A percentile compares a stretch with the other conserved stretches of the same genome.
Conservation (phyloP, 768 basidiomycete genomes). For the Macrolepiota fuliginosa region DNA sequence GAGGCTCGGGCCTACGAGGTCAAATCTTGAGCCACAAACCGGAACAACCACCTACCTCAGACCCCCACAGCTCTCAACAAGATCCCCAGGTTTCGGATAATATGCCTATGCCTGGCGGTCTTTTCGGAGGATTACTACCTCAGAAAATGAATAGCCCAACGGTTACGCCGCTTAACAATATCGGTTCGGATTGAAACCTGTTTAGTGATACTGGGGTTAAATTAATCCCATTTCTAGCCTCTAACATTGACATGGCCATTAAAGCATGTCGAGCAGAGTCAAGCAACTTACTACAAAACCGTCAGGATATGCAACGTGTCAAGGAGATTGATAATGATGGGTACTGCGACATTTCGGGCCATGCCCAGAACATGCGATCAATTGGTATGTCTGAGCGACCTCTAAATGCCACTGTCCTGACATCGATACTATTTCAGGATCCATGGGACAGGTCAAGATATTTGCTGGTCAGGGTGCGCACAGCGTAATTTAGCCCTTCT, state of each 20-base stretch:
- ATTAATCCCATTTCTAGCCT: conserved; percentile 32
- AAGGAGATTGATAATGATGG: conserved; percentile 77
- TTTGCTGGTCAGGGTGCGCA: conserved; percentile 59
- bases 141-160: conserved; percentile 10
- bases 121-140: not conserved
- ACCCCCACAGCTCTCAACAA: not conserved
- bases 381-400: conserved; percentile 46
- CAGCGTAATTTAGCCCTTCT: not conserved
- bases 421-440: conserved; percentile 35
- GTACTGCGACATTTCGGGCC: conserved; percentile 78
- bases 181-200: conserved; percentile 28
- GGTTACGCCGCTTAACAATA: conserved; percentile 40
- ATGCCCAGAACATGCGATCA: conserved; percentile 53
- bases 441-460: conserved; percentile 60
- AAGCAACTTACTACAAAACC: conserved; percentile 56
- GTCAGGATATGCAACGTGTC: conserved; percentile 66
- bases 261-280: conserved; percentile 71
- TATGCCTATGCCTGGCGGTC: conserved; percentile 3
- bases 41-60: not conserved
- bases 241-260: conserved; percentile 71
- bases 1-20: conserved; percentile 1
- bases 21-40: not conserved
- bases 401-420: not conserved
- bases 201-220: not conserved
- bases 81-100: not conserved